Conservation (phyloP, 768 basidiomycete genomes). For the Mycena floridula region DNA sequence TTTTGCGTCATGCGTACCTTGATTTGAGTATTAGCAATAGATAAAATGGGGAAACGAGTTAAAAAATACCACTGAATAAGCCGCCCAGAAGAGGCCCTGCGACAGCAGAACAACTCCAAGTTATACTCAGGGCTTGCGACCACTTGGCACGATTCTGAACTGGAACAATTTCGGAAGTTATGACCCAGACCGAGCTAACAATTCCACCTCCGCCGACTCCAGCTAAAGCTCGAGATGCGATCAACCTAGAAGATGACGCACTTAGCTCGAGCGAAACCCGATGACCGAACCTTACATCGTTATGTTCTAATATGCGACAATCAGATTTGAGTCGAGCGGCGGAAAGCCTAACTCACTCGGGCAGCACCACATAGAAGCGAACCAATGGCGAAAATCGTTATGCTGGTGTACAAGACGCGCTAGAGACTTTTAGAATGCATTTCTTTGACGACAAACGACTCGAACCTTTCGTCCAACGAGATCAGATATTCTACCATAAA, state of each 20-base stretch:
- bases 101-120: conserved; percentile 82
- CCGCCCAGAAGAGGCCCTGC: conserved; percentile 83
- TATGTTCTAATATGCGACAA: conserved; percentile 32
- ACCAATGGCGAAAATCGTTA: conserved; percentile 68
- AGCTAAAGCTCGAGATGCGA: conserved; percentile 57
- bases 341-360: conserved; percentile 38
- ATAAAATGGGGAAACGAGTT: conserved; percentile 6
- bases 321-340: conserved; percentile 12
- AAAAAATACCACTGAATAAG: conserved; percentile 62
- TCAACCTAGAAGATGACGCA: conserved; percentile 52
- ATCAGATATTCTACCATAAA: conserved; percentile 78
- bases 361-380: conserved; percentile 78
- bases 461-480: conserved; percentile 73
- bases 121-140: conserved; percentile 80
- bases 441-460: conserved; percentile 6
- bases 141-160: conserved; percentile 66
- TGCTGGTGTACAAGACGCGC: conserved; percentile 68
- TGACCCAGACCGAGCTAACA: conserved; percentile 80
- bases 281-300: conserved; percentile 9
- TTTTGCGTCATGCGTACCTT: conserved; percentile 23
- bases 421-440: conserved; percentile 20
- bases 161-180: conserved; percentile 80
- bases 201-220: conserved; percentile 88
- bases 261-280: neutral
- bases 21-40: conserved; percentile 11